Percentiles rank a stretch among this genome's conserved stretches.
Conservation (phyloP, 345 rosid genomes). For the Noccaea caerulescens region DNA sequence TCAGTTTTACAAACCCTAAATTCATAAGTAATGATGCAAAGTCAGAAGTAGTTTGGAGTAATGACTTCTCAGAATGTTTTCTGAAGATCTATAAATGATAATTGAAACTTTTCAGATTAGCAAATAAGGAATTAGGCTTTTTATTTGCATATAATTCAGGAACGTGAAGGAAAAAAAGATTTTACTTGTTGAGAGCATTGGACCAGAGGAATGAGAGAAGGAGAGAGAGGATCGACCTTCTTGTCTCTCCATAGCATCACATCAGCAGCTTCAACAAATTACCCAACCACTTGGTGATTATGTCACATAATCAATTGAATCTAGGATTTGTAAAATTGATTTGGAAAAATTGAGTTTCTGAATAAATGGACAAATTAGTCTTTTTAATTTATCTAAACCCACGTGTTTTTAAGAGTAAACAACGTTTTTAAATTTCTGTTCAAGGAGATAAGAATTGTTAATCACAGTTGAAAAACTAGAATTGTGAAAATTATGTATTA, state of each 20-base stretch:
- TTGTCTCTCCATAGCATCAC: slow-evolving; percentile 91
- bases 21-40: too few relatives aligned
- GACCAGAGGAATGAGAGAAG: slow-evolving; percentile 82
- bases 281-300: slow-evolving; percentile 24
- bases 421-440: too few relatives aligned
- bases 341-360: too few relatives aligned
- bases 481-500: too few relatives aligned
- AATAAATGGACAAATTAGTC: too few relatives aligned
- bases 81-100: slow-evolving; percentile 29
- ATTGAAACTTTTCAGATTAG: background rate
- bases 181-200: slow-evolving; percentile 62
- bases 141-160: background rate
- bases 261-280: slow-evolving; percentile 77
- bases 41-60: slow-evolving; percentile 42
- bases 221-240: slow-evolving; percentile 62
- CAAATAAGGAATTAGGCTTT: background rate
- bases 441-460: too few relatives aligned
- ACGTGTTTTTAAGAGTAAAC: too few relatives aligned
- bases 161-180: slow-evolving; percentile 50
- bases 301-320: slow-evolving; percentile 29
- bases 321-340: background rate
- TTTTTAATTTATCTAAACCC: too few relatives aligned
- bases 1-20: too few relatives aligned
- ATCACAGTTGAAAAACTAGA: too few relatives aligned
- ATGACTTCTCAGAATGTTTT: slow-evolving; percentile 43